Evolutionary conservation across 1,284 basidiomycete species (phyloP).

Genomic region (Ganoderma resinaceum): DNA sequence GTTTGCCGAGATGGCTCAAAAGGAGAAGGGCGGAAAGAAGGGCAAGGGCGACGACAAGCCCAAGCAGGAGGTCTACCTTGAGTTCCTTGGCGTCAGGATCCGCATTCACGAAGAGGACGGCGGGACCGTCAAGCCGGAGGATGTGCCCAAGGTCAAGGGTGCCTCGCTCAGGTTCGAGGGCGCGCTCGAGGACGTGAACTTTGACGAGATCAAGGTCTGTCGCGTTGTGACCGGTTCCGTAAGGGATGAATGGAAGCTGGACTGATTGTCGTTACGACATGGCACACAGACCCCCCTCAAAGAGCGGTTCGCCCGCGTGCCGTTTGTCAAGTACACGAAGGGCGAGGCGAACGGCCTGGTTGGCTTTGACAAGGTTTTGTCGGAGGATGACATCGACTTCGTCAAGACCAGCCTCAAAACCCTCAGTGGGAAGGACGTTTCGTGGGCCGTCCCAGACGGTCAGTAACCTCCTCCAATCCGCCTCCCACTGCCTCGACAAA

Average conservation of each 20-base stretch:
- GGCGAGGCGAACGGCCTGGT: slow-evolving; percentile 57
- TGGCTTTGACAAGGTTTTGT: slow-evolving; percentile 64
- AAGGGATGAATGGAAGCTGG: not conserved
- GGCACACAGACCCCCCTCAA: slow-evolving; percentile 69
- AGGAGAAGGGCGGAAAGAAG: slow-evolving; percentile 47
- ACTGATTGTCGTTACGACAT: not conserved
- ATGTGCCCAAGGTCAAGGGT: slow-evolving; percentile 75
- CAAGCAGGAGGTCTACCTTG: slow-evolving; percentile 68
- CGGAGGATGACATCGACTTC: slow-evolving; percentile 70
- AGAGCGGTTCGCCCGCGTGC: slow-evolving; percentile 78
- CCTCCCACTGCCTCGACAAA: not conserved
- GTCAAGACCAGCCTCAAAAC: slow-evolving; percentile 68
- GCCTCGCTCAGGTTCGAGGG: slow-evolving; percentile 82
- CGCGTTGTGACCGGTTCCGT: slow-evolving; percentile 12
- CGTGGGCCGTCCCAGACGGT: slow-evolving; percentile 70
- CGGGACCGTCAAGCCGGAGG: slow-evolving; percentile 72
- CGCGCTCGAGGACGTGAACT: slow-evolving; percentile 69
- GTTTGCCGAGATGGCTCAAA: slow-evolving; percentile 80
- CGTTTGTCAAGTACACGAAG: slow-evolving; percentile 73
- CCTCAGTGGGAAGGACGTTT: slow-evolving; percentile 67
- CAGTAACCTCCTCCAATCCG: slow-evolving; percentile 27
- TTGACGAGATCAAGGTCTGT: slow-evolving; percentile 73
- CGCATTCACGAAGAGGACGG: slow-evolving; percentile 71
- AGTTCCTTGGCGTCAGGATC: slow-evolving; percentile 73
- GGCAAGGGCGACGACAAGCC: slow-evolving; percentile 47